Evolutionary conservation across 78 protist genomes (phyloP), one percentile per base, ranked within the genome.

Genomic region (Emiliania huxleyi): DNA sequence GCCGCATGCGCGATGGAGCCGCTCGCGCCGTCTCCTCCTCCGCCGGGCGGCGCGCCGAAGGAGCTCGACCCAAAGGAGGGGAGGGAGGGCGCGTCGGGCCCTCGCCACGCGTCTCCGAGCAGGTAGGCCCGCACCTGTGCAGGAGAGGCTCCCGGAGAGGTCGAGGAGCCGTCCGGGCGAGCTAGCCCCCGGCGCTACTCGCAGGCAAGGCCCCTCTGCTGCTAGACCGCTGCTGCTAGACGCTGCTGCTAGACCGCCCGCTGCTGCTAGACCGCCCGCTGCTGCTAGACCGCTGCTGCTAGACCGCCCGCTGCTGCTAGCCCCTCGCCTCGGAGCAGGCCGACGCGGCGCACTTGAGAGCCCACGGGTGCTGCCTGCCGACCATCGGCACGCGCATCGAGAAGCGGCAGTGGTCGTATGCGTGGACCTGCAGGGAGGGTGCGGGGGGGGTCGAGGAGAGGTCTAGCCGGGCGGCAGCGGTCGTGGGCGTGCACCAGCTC

Each of bases 401-500:
- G 85, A 77, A 40, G 43, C 85, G 85, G 79, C 79, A 69, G 79
- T 69, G 79, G 46, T 75, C 84, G 84, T 38, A 75, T 2, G 84
- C 84, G 84, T 38, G 84, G n/a, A 75, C 45, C n/a, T 23, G 84
- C 43, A 23, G 35, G 46, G 23, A 48, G 23, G 11, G 23, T 4
- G n/a, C n/a, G n/a, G n/a, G n/a, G n/a, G n/a, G n/a, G n/a, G n/a
- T n/a, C n/a, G n/a, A n/a, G n/a, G n/a, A 48, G 11, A 11, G 23
- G 55, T 48, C 55, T 12, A 48, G 35, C 73, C 11, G 40, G 15
- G 43, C 85, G 85, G 40, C 44, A n/a, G 23, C 12, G 83, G 55
- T 81, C 56, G 89, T 29, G 29, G 38, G 89, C 89, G 89, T 29
- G 55, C 42, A 81, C 56, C 29, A 81, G 89, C 89, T 81, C 89